Evolutionary conservation across 2,329 filamentous ascomycete genomes (phyloP).

Genomic region (Arachnomyces sp.): DNA sequence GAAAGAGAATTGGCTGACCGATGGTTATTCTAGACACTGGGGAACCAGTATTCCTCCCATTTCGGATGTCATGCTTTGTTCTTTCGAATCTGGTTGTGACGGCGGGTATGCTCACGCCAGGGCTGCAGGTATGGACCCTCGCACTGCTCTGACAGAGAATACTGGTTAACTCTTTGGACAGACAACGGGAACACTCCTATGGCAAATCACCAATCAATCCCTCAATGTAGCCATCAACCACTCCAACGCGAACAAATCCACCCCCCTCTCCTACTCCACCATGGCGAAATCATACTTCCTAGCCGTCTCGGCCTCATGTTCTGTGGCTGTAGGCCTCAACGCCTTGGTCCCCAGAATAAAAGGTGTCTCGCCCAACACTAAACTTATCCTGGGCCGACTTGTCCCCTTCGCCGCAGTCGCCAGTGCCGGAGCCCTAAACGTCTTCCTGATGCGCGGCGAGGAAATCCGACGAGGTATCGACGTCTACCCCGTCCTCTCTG

Average conservation of each 20-base stretch:
- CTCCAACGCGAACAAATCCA: conserved; percentile 96
- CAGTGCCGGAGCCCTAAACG: conserved; percentile 82
- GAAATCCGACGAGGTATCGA: conserved; percentile 92
- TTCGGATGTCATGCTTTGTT: conserved; percentile 95
- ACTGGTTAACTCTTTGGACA: conserved; percentile 21
- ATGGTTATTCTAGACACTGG: conserved; percentile 62
- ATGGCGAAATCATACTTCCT: conserved; percentile 85
- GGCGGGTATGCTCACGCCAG: conserved; percentile 91
- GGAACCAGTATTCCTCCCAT: conserved; percentile 82
- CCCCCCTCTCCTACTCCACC: conserved; percentile 69
- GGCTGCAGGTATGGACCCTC: conserved; percentile 54
- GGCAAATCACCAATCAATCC: conserved; percentile 95
- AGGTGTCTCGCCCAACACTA: conserved; percentile 63
- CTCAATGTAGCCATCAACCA: conserved; percentile 97
- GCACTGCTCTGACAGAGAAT: conserved; percentile 2
- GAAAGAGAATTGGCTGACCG: neutral
- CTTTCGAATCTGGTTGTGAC: conserved; percentile 91
- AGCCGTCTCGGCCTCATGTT: conserved; percentile 86
- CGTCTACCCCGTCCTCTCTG: conserved; percentile 72
- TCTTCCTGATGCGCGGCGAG: conserved; percentile 94
- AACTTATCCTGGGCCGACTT: conserved; percentile 69
- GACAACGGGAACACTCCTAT: conserved; percentile 77
- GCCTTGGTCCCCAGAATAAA: conserved; percentile 78
- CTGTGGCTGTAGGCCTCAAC: conserved; percentile 87
- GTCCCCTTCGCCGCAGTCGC: conserved; percentile 95